Conservation (phyloP, 306 rosid genomes). For the Cicer chorassanicum region DNA sequence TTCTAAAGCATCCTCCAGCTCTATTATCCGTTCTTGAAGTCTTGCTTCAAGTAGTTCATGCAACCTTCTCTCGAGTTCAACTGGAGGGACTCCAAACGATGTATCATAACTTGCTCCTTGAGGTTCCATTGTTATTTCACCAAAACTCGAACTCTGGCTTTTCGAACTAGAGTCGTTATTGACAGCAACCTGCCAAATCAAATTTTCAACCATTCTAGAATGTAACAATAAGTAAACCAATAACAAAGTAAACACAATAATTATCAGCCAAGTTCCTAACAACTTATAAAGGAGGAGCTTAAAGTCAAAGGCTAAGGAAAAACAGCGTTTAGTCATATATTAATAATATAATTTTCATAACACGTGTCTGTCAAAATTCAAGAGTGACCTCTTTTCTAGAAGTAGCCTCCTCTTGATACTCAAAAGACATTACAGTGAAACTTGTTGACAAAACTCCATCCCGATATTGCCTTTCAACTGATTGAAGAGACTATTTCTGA, state of each 20-base stretch:
- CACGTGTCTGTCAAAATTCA: not conserved
- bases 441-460: not conserved
- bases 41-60: slow-evolving; percentile 77
- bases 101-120: slow-evolving; percentile 52
- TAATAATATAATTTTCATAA: slow-evolving; percentile 9
- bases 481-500: slow-evolving; percentile 31
- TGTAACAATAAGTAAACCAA: slow-evolving; percentile 18
- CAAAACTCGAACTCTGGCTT: slow-evolving; percentile 48
- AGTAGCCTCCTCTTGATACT: slow-evolving; percentile 30
- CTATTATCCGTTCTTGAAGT: slow-evolving; percentile 73
- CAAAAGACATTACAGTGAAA: slow-evolving; percentile 12
- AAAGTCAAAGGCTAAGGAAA: slow-evolving; percentile 36
- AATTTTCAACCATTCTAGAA: slow-evolving; percentile 42
- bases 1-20: slow-evolving; percentile 75
- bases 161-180: slow-evolving; percentile 39
- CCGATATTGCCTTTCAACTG: slow-evolving; percentile 20
- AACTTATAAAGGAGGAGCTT: slow-evolving; percentile 16
- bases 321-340: not conserved
- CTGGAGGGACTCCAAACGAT: slow-evolving; percentile 66
- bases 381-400: slow-evolving; percentile 12
- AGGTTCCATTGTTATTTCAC: slow-evolving; percentile 62
- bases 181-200: slow-evolving; percentile 55
- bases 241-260: slow-evolving; percentile 9
- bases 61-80: slow-evolving; percentile 77
- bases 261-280: slow-evolving; percentile 13